phyloP scores from a whole-genome alignment of 108 stramenopile species.

The Conticribra guillardii region DNA sequence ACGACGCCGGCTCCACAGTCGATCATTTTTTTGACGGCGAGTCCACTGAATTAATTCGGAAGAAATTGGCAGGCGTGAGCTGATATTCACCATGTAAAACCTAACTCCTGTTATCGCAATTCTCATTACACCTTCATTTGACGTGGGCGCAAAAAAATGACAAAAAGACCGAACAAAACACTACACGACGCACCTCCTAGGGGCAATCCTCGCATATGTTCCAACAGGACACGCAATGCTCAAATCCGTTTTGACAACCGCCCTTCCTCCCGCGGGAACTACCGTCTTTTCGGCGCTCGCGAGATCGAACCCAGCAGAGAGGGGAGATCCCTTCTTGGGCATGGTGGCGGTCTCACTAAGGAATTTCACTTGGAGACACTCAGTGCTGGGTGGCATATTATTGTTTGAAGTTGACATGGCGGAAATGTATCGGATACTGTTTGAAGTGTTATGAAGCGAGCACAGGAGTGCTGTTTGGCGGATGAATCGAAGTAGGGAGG shows the following conservation, averaged over 20 bases:
- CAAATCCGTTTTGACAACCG: conserved; percentile 92
- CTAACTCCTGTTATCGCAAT: too few relatives aligned
- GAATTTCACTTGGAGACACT: conserved; percentile 67
- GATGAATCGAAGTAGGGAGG: conserved; percentile 1
- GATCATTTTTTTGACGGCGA: conserved; percentile 95
- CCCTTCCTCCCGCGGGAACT: conserved; percentile 84
- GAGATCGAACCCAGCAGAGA: conserved; percentile 88
- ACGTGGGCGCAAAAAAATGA: too few relatives aligned
- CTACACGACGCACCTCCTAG: conserved; percentile 49
- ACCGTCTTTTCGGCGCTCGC: conserved; percentile 54
- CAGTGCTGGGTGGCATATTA: not conserved
- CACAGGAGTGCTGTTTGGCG: conserved; percentile 2
- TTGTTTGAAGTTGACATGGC: conserved; percentile 25
- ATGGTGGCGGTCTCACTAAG: conserved; percentile 68
- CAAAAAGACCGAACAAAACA: not conserved
- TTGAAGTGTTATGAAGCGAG: not conserved
- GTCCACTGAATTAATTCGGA: too few relatives aligned
- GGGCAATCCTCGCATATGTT: conserved; percentile 96
- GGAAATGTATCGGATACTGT: not conserved
- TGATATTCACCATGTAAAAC: too few relatives aligned
- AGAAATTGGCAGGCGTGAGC: too few relatives aligned
- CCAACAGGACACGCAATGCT: conserved; percentile 91
- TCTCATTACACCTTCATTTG: too few relatives aligned
- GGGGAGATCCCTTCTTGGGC: conserved; percentile 71
- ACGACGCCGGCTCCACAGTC: conserved; percentile 98